Conservation (phyloP, 129 eudicot genomes). For the Tanacetum coccineum region DNA sequence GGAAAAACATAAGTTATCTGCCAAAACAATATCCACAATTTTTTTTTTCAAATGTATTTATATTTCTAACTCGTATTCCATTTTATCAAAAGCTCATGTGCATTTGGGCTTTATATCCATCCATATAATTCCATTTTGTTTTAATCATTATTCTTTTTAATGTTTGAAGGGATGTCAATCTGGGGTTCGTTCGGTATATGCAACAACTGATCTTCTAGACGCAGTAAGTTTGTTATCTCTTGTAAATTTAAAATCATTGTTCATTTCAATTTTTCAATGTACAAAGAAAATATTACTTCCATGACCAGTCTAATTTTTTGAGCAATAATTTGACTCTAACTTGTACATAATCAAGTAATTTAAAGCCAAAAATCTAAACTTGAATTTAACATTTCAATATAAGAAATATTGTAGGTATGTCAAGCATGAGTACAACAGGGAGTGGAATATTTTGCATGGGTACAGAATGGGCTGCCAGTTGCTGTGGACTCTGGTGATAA, state of each 20-base stretch:
- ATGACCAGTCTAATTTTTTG: too few relatives aligned
- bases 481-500: not conserved
- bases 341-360: not conserved
- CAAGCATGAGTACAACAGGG: constrained; percentile 77
- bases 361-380: too few relatives aligned
- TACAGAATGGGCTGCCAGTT: constrained; percentile 51
- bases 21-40: too few relatives aligned
- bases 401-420: constrained; percentile 50
- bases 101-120: too few relatives aligned
- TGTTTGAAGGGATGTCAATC: constrained; percentile 79
- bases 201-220: constrained; percentile 68
- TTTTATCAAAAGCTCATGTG: too few relatives aligned
- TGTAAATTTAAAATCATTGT: not conserved
- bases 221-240: constrained; percentile 49
- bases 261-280: not conserved
- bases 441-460: constrained; percentile 78
- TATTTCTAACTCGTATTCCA: too few relatives aligned
- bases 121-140: not conserved
- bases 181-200: constrained; percentile 80
- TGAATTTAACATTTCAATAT: too few relatives aligned
- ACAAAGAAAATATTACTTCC: too few relatives aligned
- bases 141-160: not conserved
- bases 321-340: not conserved
- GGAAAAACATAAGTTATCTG: too few relatives aligned
- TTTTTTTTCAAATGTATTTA: too few relatives aligned